Base-by-base conservation (phyloP, 1,284 basidiomycete species). In the Phellopilus nigrolimitatus region DNA sequence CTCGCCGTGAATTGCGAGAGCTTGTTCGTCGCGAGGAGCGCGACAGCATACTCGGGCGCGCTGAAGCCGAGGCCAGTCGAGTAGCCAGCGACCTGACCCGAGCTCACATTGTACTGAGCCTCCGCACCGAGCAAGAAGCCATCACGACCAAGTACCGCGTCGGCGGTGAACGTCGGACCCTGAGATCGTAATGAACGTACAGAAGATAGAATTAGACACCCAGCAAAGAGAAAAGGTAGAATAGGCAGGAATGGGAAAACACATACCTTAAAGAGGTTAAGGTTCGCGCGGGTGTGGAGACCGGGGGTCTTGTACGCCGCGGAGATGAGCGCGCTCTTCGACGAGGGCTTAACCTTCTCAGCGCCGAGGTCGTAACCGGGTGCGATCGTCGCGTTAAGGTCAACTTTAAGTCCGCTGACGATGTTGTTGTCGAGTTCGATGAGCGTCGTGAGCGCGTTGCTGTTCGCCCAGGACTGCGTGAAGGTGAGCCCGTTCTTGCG, bases 341-440 rank as follows among this genome's bases (percentile, higher is more conserved):
- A 73, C 62, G 81, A 58, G 3, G 44, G 41, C 67, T 71, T 69
- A 56, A 66, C 66, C 49, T 54, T 70, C 72, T 75, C 75, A 58
- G 65, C 65, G 51, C 67, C 59, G 64, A 70, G 68, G 58, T 68
- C 82, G 68, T 90, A 92, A 63, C 90, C 84, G 52, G 97, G 95
- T 63, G 87, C 77, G 61, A 99, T 80, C 52, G 86, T 82, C 60
- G 92, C 88, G 66, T 79, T 79, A 56, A 97, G 71, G 71, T 98
- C 95, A 65, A 99, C 78, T 79, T 99, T 99, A 73, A 99, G 83
- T 61, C 94, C 95, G 75, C 95, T 92, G 64, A 95, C 93, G 66
- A 99, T 84, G 75, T 95, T 88, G 81, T 97, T 95, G 74, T 98
- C 95, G 66, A 98, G 79, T 80, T 99, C 97, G 60, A 99, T 73